Base-by-base conservation (phyloP, 345 rosid genomes). In the Euphorbia peplus region DNA sequence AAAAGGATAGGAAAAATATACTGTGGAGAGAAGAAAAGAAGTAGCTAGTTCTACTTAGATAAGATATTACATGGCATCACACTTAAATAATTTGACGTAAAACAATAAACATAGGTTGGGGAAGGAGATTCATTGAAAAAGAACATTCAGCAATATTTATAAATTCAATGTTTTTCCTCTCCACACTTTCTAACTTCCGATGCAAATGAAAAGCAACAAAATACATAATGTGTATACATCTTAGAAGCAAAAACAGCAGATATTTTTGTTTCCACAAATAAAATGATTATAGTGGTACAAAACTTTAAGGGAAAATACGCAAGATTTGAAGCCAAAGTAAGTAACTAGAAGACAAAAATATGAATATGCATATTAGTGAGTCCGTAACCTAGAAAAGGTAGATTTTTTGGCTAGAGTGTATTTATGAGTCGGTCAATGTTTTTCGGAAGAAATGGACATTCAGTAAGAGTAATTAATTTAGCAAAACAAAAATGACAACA, bases 321-420 rank as follows among this genome's bases (percentile, higher is more conserved):
- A 37, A 12, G 44, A 3, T 10, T 60, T 35, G 28, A 37, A 21
- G 24, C 22, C 21, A 32, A 18, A 28, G 26, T n/a, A n/a, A n/a
- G n/a, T 37, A 57, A 32, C 63, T 18, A 32, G 63, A 59, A 32
- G 63, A 28, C 18, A 59, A 32, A 59, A 30, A 18, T 32, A 53
- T 6, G 15, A 59, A n/a, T n/a, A n/a, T 59, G 60, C 19, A 26
- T 26, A 13, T 22, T 56, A 21, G 28, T 14, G 19, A 26, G 39
- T 14, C 16, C 16, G 19, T 56, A 56, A 56, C 30, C 59, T 8
- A 25, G 25, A 54, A 54, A 16, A 22, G 12, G 6, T 14, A 0
- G 50, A 3, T 44, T 44, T 44, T 42, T 44, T 44, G 2, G 50
- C 50, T 11, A 8, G 63, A 56, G 18, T 30, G 2, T 12, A 56